Evolutionary conservation across 2,329 filamentous ascomycete genomes (phyloP).

Genomic region (Fonsecaea erecta): DNA sequence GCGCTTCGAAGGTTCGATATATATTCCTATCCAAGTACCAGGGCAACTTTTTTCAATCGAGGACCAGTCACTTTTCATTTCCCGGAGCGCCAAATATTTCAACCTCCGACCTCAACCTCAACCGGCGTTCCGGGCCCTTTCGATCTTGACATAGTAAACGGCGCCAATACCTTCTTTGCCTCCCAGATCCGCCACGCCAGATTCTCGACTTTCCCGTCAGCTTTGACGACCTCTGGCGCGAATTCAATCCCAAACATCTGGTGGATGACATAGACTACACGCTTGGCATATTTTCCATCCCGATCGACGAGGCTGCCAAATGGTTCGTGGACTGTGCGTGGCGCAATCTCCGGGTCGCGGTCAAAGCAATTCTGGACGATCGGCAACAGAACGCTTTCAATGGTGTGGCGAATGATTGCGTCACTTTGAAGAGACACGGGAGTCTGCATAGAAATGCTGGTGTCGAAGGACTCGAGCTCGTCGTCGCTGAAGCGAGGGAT

Average conservation of each 20-base stretch:
- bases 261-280: conserved; percentile 91
- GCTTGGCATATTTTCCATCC: conserved; percentile 83
- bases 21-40: not conserved
- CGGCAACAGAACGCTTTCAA: conserved; percentile 78
- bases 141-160: conserved; percentile 72
- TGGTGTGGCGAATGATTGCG: conserved; percentile 66
- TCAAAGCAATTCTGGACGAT: conserved; percentile 92
- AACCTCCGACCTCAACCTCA: conserved; percentile 16
- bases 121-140: conserved; percentile 65
- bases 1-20: not conserved
- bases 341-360: conserved; percentile 86
- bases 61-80: not conserved
- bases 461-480: conserved; percentile 56
- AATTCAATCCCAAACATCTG: conserved; percentile 98
- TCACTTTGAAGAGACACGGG: conserved; percentile 52
- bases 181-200: conserved; percentile 94
- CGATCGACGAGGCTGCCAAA: conserved; percentile 86
- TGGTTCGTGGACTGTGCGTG: conserved; percentile 73
- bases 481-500: conserved; percentile 82
- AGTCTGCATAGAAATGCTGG: conserved; percentile 25
- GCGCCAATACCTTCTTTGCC: conserved; percentile 87
- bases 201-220: conserved; percentile 87
- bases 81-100: not conserved
- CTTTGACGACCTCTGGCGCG: conserved; percentile 86
- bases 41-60: not conserved